phyloP scores from a whole-genome alignment of 2,329 filamentous ascomycete genomes.

The Sporothrix brasiliensis region DNA sequence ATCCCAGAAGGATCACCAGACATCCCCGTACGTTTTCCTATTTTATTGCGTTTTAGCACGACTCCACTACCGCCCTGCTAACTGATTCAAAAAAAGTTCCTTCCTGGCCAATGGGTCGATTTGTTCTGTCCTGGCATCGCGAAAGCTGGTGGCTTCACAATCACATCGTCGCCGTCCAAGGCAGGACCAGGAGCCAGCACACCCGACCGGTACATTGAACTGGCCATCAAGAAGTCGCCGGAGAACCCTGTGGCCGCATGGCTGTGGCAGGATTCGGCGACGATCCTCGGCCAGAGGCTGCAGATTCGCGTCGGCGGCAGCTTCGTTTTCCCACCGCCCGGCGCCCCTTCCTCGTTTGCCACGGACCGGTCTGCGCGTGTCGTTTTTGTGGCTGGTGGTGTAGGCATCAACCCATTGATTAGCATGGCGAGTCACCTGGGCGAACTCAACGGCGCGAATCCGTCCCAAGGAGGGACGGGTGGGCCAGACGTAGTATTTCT shows the following conservation, averaged over 20 bases:
- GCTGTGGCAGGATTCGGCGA: constrained; percentile 63
- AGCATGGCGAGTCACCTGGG: constrained; percentile 69
- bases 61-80: constrained; percentile 37
- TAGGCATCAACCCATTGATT: constrained; percentile 80
- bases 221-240: constrained; percentile 74
- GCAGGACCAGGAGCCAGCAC: constrained; percentile 40
- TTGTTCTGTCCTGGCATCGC: constrained; percentile 70
- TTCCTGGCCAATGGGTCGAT: constrained; percentile 87
- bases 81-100: constrained; percentile 57
- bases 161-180: constrained; percentile 72
- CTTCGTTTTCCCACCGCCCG: constrained; percentile 74
- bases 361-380: constrained; percentile 49
- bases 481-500: constrained; percentile 58
- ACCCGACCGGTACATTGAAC: constrained; percentile 63
- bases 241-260: constrained; percentile 73
- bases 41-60: constrained; percentile 10
- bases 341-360: constrained; percentile 45
- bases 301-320: constrained; percentile 75
- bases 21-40: constrained; percentile 50
- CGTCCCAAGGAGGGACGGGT: background rate
- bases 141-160: constrained; percentile 83
- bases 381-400: constrained; percentile 77
- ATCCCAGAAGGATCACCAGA: constrained; percentile 52
- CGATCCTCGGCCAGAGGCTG: constrained; percentile 62
- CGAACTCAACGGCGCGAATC: constrained; percentile 42